Conservation (phyloP, 192 early-diverging fungal genomes). For the Rhizoclosmatium sp. region DNA sequence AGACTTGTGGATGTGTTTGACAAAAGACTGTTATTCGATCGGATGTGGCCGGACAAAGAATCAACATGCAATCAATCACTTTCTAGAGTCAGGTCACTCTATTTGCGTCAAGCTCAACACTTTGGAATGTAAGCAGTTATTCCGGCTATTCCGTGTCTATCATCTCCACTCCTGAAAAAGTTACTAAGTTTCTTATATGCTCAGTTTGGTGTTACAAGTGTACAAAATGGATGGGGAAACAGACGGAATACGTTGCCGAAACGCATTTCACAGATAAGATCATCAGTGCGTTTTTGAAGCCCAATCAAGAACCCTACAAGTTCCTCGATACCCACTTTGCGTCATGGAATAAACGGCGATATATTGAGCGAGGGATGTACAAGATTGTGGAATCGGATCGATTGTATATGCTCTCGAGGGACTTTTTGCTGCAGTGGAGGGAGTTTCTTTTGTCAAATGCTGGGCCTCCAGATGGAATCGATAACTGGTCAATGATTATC, state of each 20-base stretch:
- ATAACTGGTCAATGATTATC: background rate
- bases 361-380: background rate
- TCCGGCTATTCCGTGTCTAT: too few species aligned
- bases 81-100: background rate
- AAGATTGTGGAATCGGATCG: background rate
- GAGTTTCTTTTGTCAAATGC: background rate
- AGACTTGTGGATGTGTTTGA: conserved; percentile 2
- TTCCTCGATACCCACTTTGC: background rate
- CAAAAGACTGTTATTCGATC: background rate
- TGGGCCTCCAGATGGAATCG: background rate
- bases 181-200: too few species aligned
- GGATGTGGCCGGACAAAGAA: background rate
- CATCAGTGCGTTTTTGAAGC: background rate
- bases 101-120: background rate
- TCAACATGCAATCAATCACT: background rate
- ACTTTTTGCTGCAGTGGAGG: background rate
- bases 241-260: background rate
- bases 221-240: background rate
- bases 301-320: background rate
- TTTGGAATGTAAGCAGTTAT: background rate
- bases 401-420: background rate
- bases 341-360: background rate
- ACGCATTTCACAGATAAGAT: background rate
- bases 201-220: conserved; percentile 9
- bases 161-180: too few species aligned